Conservation (phyloP, 192 early-diverging fungal genomes). For the Rhizophagus sp. region DNA sequence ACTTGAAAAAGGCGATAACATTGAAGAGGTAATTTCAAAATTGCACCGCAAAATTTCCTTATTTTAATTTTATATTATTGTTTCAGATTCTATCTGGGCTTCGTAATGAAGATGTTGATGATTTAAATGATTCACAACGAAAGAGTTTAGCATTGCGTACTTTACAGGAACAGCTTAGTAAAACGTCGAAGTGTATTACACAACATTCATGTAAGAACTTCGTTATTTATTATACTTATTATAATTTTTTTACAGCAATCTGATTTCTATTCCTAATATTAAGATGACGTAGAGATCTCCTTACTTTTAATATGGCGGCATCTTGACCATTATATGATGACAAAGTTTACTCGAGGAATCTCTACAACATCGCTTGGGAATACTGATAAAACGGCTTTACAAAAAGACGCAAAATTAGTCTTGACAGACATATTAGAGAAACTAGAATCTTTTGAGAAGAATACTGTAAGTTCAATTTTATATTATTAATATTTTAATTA, state of each 20-base stretch:
- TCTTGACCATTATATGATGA: conserved; percentile 55
- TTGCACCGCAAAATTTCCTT: neutral
- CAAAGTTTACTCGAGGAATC: neutral
- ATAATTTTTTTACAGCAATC: neutral
- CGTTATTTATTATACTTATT: neutral
- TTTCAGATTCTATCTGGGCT: neutral
- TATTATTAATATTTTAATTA: neutral
- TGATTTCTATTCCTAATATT: neutral
- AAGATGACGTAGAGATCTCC: conserved; percentile 57
- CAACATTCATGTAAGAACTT: conserved; percentile 15
- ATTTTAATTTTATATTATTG: neutral
- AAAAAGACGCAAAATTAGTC: neutral
- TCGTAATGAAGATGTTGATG: neutral
- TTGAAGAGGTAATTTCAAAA: neutral
- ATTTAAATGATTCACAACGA: neutral
- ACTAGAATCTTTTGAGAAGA: conserved; percentile 5
- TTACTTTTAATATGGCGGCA: conserved; percentile 76
- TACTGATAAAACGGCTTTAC: neutral
- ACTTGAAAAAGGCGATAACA: conserved; percentile 11
- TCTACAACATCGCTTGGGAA: neutral
- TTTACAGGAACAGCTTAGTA: neutral
- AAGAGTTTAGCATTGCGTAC: conserved; percentile 2
- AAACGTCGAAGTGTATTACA: neutral
- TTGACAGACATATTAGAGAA: conserved; percentile 10
- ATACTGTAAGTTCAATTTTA: conserved; percentile 11